A percentile compares a stretch with the other conserved stretches of the same genome.
Conservation (phyloP, 306 rosid species). For the Castanopsis chinensis region DNA sequence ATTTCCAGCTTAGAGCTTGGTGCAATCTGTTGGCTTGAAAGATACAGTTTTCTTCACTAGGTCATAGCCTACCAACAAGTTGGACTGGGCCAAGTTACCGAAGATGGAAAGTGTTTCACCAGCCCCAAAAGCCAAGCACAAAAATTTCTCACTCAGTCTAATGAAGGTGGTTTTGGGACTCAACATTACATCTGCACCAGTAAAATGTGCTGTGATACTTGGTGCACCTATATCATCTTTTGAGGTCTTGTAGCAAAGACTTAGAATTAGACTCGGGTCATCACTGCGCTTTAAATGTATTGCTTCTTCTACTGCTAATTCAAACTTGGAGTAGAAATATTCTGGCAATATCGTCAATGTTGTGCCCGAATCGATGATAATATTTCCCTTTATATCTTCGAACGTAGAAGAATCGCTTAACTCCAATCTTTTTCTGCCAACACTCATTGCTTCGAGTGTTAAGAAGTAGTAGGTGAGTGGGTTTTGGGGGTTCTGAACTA, state of each 20-base stretch:
- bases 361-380: constrained; percentile 48
- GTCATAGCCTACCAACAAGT: constrained; percentile 61
- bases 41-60: constrained; percentile 16
- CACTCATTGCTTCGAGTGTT: constrained; percentile 28
- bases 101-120: neutral
- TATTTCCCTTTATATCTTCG: neutral
- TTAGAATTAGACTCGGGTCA: neutral
- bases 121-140: constrained; percentile 43
- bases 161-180: constrained; percentile 32
- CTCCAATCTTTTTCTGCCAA: neutral
- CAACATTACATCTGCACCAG: constrained; percentile 36
- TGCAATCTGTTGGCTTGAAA: constrained; percentile 45
- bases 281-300: neutral
- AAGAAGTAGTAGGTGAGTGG: constrained; percentile 18
- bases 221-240: constrained; percentile 1
- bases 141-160: neutral
- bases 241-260: constrained; percentile 31
- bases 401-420: neutral
- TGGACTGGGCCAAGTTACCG: constrained; percentile 53
- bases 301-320: neutral
- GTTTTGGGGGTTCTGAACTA: neutral
- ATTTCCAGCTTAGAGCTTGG: neutral
- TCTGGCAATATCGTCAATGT: constrained; percentile 21
- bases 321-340: constrained; percentile 13
- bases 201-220: constrained; percentile 31